These are phyloP conservation scores for Mucor racemosus DNA, from an alignment of 371 early-diverging fungal species.

Conservation along the genomic window DNA sequence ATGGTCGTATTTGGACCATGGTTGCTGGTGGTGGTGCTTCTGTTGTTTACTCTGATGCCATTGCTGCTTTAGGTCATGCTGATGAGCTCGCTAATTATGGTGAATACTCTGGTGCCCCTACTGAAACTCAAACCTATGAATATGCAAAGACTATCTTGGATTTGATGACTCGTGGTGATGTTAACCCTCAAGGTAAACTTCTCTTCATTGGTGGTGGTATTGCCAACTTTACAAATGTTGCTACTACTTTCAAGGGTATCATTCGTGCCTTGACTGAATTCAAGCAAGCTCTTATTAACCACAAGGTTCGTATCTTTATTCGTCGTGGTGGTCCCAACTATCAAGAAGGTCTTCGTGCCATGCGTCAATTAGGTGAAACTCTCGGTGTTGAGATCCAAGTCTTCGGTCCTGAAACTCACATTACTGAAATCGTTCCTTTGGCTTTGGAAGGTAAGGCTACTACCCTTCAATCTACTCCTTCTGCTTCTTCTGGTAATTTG, in stretches of 20 bases:
- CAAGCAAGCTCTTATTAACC: slow-evolving; percentile 83
- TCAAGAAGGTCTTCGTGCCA: slow-evolving; percentile 96
- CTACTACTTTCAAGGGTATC: slow-evolving; percentile 98
- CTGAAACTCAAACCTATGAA: slow-evolving; percentile 97
- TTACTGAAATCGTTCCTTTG: slow-evolving; percentile 96
- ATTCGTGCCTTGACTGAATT: slow-evolving; percentile 93
- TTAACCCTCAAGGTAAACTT: slow-evolving; percentile 89
- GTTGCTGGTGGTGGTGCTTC: slow-evolving; percentile 99
- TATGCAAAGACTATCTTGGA: slow-evolving; percentile 98
- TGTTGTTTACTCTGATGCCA: slow-evolving; percentile 96
- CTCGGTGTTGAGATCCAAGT: slow-evolving; percentile 94
- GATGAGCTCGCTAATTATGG: slow-evolving; percentile 98
- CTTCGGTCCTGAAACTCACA: slow-evolving; percentile 97
- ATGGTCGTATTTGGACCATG: slow-evolving; percentile 98
- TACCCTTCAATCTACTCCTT: slow-evolving; percentile 13
- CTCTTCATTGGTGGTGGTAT: slow-evolving; percentile 98
- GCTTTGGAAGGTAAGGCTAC: slow-evolving; percentile 72
- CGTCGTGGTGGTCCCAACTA: slow-evolving; percentile 99
- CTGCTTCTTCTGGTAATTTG: slow-evolving; percentile 65
- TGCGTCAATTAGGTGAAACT: slow-evolving; percentile 91
- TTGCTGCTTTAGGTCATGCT: slow-evolving; percentile 93
- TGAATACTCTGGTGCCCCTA: slow-evolving; percentile 98
- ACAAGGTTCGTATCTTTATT: slow-evolving; percentile 92
- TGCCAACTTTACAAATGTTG: slow-evolving; percentile 99
- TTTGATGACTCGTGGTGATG: slow-evolving; percentile 91